Conservation (phyloP, 2,329 filamentous ascomycete genomes). For the Tolypocladium nubicola region DNA sequence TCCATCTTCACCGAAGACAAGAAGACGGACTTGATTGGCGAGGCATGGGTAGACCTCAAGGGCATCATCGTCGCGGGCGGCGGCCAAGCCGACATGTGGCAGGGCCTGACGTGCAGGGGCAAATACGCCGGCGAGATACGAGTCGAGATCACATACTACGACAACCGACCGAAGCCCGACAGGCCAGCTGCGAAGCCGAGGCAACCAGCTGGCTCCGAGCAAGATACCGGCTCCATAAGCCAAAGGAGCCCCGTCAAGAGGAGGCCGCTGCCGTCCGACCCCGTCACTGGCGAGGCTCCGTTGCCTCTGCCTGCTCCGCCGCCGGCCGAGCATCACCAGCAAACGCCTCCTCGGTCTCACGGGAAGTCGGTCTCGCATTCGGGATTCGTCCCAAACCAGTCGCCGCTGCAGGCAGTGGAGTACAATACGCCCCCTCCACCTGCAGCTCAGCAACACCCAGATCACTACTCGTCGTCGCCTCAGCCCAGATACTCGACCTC, state of each 20-base stretch:
- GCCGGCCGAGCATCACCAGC: conserved; percentile 28
- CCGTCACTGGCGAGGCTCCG: conserved; percentile 47
- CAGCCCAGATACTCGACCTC: conserved; percentile 11
- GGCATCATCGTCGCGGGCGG: conserved; percentile 75
- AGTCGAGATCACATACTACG: conserved; percentile 94
- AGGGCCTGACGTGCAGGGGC: conserved; percentile 73
- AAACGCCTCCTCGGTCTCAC: conserved; percentile 37
- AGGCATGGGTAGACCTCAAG: conserved; percentile 79
- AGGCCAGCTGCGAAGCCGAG: conserved; percentile 51
- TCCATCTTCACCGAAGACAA: conserved; percentile 98
- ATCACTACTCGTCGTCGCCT: conserved; percentile 25
- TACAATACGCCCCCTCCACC: conserved; percentile 33
- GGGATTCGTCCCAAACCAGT: conserved; percentile 36
- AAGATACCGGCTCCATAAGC: conserved; percentile 29
- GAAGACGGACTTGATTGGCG: conserved; percentile 91
- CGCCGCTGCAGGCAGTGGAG: conserved; percentile 42
- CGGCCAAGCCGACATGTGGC: conserved; percentile 92
- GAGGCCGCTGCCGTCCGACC: conserved; percentile 73
- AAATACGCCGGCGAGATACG: conserved; percentile 95
- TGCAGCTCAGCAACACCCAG: conserved; percentile 20
- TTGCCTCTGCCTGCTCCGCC: conserved; percentile 10
- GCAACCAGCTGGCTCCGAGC: conserved; percentile 23
- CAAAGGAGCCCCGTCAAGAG: conserved; percentile 61
- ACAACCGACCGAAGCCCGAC: conserved; percentile 72
- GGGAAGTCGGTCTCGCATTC: conserved; percentile 26